Evolutionary conservation across 371 early-diverging fungal genomes (phyloP).

Genomic region (Syncephalastrum sp.): DNA sequence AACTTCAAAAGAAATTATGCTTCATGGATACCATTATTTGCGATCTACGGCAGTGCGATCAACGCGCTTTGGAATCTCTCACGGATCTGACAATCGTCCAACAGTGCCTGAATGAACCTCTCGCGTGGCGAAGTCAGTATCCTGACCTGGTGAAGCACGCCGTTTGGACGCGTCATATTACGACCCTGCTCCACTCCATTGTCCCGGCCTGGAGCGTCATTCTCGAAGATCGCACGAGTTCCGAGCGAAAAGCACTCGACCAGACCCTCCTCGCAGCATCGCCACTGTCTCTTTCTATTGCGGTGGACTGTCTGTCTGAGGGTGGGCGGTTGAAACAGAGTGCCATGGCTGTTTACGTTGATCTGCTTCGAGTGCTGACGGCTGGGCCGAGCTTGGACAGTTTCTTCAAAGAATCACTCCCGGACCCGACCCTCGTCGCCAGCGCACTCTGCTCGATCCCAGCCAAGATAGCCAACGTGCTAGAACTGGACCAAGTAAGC

Average conservation of each 20-base stretch:
- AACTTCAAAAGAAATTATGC: too few species aligned
- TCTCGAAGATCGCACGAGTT: constrained; percentile 1
- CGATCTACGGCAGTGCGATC: too few species aligned
- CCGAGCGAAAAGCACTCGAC: constrained; percentile 5
- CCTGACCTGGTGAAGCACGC: constrained; percentile 8
- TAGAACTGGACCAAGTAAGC: constrained; percentile 17
- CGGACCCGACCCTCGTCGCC: constrained; percentile 14
- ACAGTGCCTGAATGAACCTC: constrained; percentile 6
- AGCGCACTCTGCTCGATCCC: constrained; percentile 33
- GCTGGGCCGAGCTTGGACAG: not conserved
- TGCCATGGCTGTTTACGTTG: not conserved
- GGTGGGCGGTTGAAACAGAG: constrained; percentile 5
- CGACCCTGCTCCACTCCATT: constrained; percentile 20
- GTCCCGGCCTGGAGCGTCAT: constrained; percentile 31
- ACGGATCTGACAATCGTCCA: not conserved
- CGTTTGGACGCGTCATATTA: constrained; percentile 30
- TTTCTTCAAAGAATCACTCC: too few species aligned
- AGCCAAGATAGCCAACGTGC: constrained; percentile 25
- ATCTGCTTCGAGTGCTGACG: not conserved
- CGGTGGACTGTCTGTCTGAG: constrained; percentile 24
- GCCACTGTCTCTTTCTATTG: constrained; percentile 15
- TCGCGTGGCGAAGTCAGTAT: constrained; percentile 1
- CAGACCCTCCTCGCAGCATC: constrained; percentile 13
- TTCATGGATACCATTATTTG: too few species aligned
- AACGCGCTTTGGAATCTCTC: too few species aligned